Conservation (phyloP, 805 yeast genomes). For the Kodamaea sagamina region DNA sequence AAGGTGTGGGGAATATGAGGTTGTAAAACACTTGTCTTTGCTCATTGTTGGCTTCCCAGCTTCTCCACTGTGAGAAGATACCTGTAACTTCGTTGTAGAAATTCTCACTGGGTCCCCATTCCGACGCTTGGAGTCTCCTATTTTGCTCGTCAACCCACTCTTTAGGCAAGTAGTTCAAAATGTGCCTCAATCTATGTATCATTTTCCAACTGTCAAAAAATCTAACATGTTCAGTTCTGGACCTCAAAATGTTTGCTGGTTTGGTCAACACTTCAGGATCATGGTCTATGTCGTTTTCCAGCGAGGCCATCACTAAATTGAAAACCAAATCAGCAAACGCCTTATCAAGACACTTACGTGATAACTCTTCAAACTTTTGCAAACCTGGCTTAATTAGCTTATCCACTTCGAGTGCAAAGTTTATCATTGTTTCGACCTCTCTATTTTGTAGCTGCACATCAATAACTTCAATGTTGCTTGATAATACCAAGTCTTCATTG, state of each 20-base stretch:
- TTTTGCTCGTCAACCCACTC: slow-evolving; percentile 47
- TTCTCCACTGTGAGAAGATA: slow-evolving; percentile 78
- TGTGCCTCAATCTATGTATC: slow-evolving; percentile 74
- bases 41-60: slow-evolving; percentile 80
- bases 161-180: slow-evolving; percentile 57
- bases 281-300: slow-evolving; percentile 54
- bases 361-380: slow-evolving; percentile 18
- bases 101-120: slow-evolving; percentile 49
- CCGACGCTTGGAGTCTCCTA: slow-evolving; percentile 25
- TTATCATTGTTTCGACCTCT: slow-evolving; percentile 26
- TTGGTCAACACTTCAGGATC: slow-evolving; percentile 91
- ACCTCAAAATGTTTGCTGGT: slow-evolving; percentile 78
- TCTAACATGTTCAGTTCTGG: slow-evolving; percentile 72
- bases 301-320: slow-evolving; percentile 41
- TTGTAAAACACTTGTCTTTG: slow-evolving; percentile 57
- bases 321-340: slow-evolving; percentile 43
- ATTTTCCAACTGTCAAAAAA: slow-evolving; percentile 87
- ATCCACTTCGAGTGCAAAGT: slow-evolving; percentile 18
- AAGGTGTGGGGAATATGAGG: slow-evolving; percentile 44
- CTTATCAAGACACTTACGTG: slow-evolving; percentile 12
- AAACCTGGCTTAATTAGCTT: slow-evolving; percentile 20
- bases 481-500: slow-evolving; percentile 17
- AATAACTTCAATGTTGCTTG: slow-evolving; percentile 23
- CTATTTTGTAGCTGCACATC: slow-evolving; percentile 22
- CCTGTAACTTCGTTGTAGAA: slow-evolving; percentile 58